Percentiles rank a stretch among this genome's conserved stretches.
Evolutionary conservation across 306 rosid genomes (phyloP).

Genomic region (Pterocarpus macrocarpus): DNA sequence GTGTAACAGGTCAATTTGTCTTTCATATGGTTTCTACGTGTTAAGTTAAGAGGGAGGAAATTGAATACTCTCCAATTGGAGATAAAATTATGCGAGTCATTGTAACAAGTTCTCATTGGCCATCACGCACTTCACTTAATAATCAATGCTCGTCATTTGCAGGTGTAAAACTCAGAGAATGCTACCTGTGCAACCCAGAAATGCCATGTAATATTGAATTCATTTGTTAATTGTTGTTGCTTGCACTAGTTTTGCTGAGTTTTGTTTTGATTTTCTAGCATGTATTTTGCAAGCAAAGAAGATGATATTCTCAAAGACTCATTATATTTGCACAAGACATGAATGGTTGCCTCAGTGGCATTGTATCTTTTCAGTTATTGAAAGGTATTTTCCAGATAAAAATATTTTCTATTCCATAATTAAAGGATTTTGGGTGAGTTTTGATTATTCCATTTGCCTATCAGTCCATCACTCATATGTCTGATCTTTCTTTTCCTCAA

Average conservation of each 20-base stretch:
- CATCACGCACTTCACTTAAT: conserved; percentile 29
- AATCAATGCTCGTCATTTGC: conserved; percentile 46
- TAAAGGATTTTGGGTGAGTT: conserved; percentile 47
- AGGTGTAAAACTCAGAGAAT: conserved; percentile 88
- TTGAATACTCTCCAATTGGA: not conserved
- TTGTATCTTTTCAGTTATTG: conserved; percentile 29
- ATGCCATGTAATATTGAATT: conserved; percentile 59
- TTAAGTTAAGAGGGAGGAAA: conserved; percentile 3
- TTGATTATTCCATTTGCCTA: conserved; percentile 17
- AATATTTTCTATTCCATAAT: conserved; percentile 31
- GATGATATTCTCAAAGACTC: conserved; percentile 40
- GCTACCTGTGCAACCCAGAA: conserved; percentile 64
- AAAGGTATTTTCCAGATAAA: conserved; percentile 47
- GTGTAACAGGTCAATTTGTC: conserved; percentile 80
- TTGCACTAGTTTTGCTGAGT: conserved; percentile 44
- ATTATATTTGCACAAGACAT: conserved; percentile 44
- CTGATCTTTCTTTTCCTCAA: not conserved
- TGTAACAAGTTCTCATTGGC: conserved; percentile 15
- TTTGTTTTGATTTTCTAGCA: conserved; percentile 40
- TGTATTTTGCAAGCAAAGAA: conserved; percentile 46
- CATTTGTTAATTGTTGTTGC: conserved; percentile 38
- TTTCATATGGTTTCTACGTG: conserved; percentile 8
- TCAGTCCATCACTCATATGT: not conserved
- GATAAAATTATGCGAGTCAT: conserved; percentile 12
- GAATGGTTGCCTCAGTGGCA: conserved; percentile 37